Base-by-base conservation (phyloP, 164 flowering plant species). In the Protea cynaroides region DNA sequence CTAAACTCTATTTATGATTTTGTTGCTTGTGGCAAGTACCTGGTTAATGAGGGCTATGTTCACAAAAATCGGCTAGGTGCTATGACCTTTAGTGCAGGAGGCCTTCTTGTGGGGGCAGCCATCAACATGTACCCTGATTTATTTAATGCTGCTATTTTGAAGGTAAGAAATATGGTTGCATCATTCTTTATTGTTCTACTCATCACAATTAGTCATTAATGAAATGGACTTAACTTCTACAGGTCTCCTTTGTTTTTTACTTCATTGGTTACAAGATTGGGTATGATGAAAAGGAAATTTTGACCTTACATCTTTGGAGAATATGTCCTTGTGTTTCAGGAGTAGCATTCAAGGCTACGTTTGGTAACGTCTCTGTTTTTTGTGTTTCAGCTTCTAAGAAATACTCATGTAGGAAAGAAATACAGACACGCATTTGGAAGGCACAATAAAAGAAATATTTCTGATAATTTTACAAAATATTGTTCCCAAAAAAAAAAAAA, bases 1-100 rank as follows among this genome's bases (percentile, higher is more conserved):
- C 62, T 69, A 38, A 94, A 94, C 74, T 91, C 97, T 18, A 62
- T 94, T 19, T 23, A 74, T 63, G 99, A 94, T 72, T 89, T 90
- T 63, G 40, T 86, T 47, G 83, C 95, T 29, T 90, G 99, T 73
- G 96, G 80, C 21, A 75, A 79, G 14, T 84, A 78, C 76, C 79
- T 94, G 66, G 69, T 91, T 51, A 69, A 77, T 58, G 87, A 89
- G 71, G 89, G 85, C 17, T 87, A 78, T 71, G 79, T 87, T 56
- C 76, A 78, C 56, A 78, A 71, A 71, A 71, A 77, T 64, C 76
- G 44, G 69, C 95, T 94, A 56, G 71, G 81, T 80, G 88, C 92
- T 59, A 64, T 82, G 46, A 92, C 89, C 63, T 50, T n/a, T 57
- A 94, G 99, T 81, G 99, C 99, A 7, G 99, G 99, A 24, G 76